Evolutionary conservation across 1,284 basidiomycete genomes (phyloP), one percentile per base, ranked within the genome.

Genomic region (Trametes hirsuta): DNA sequence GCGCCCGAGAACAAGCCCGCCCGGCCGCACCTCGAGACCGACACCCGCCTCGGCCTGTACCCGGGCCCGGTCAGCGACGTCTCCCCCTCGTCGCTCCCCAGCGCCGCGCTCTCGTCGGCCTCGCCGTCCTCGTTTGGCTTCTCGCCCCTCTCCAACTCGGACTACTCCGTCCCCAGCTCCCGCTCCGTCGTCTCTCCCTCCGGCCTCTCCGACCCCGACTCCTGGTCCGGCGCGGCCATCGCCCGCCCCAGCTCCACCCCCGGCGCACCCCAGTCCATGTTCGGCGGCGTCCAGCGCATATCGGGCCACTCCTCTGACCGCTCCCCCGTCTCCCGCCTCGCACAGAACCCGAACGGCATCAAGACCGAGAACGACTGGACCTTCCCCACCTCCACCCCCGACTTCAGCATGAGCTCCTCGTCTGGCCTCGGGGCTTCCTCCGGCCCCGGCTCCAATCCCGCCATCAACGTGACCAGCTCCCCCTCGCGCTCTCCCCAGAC

Each of bases 281-380:
- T 81, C 74, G 78, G 81, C 71, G 84, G 81, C 71, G 80, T 85
- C 71, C 81, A 83, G 71, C 88, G 88, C 72, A 88, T 89, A 69
- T 83, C 87, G 68, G 85, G 82, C 65, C 87, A 88, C 71, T 79
- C 56, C 36, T 39, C 65, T 65, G 85, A 87, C 77, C 84, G 83
- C 72, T 82, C 84, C 50, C 62, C 73, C 53, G 65, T 67, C 50
- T 63, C 69, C 54, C 53, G 68, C 54, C 62, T 69, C 63, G 67
- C 66, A 37, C 60, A 66, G 47, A 57, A 66, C 35, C 47, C 54
- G 15, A 69, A 68, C 51, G 59, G 65, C n/a, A 65, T 73, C 63
- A 74, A 74, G 66, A 62, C 67, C 46, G 72, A 76, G 66, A 73
- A 73, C 51, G 80, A 81, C 47, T 82, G 80, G 81, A 69, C 66